Conservation (phyloP, 2,329 filamentous ascomycete genomes). For the Fusarium sp. region DNA sequence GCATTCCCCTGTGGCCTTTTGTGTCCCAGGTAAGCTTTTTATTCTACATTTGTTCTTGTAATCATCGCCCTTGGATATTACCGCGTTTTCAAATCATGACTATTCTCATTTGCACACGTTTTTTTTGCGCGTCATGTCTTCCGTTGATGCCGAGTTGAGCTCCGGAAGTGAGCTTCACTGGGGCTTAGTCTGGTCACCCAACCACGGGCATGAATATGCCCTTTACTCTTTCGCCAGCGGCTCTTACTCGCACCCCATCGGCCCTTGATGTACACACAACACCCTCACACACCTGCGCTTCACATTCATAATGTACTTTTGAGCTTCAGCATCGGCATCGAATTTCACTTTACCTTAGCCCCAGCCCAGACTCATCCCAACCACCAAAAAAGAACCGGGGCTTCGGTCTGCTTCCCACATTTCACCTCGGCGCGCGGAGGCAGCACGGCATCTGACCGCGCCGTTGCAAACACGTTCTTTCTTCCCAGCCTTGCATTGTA, state of each 20-base stretch:
- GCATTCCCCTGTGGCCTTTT: slow-evolving; percentile 24
- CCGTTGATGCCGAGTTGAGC: slow-evolving; percentile 32
- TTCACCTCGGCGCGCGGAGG: slow-evolving; percentile 26
- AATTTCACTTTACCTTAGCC: slow-evolving; percentile 23
- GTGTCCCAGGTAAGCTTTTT: slow-evolving; percentile 29
- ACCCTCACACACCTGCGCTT: slow-evolving; percentile 15
- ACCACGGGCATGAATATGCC: slow-evolving; percentile 1
- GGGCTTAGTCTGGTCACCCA: neutral
- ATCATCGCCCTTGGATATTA: neutral
- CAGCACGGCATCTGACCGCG: slow-evolving; percentile 34
- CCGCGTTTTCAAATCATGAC: neutral
- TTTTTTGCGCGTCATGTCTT: slow-evolving; percentile 28
- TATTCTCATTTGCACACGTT: slow-evolving; percentile 9
- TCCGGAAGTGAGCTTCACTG: slow-evolving; percentile 21
- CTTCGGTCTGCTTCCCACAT: slow-evolving; percentile 5
- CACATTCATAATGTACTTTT: slow-evolving; percentile 20
- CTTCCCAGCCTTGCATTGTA: neutral
- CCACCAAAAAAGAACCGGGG: slow-evolving; percentile 33
- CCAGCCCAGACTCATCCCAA: slow-evolving; percentile 32
- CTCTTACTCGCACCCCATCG: slow-evolving; percentile 3
- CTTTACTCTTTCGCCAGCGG: neutral
- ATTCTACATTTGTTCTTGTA: slow-evolving; percentile 11
- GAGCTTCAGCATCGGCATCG: slow-evolving; percentile 11
- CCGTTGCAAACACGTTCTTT: slow-evolving; percentile 22
- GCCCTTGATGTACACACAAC: slow-evolving; percentile 14